These are phyloP conservation scores for Pelargonium nanum DNA, from an alignment of 345 rosid genomes.

Conservation along the genomic window DNA sequence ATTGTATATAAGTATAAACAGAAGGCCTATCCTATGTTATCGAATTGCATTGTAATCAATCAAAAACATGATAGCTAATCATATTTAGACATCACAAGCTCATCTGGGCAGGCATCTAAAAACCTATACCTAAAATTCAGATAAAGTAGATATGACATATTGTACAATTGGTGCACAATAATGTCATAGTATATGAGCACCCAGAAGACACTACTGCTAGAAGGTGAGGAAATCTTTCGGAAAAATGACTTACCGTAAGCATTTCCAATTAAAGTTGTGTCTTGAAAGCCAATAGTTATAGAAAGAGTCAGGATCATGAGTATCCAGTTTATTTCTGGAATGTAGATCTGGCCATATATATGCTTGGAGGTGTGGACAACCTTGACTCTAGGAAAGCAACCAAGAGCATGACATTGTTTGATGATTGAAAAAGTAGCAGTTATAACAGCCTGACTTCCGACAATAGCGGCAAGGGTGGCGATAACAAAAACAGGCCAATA, in stretches of 20 bases:
- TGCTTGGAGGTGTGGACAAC: slow-evolving; percentile 82
- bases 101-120: neutral
- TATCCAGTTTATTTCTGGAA: slow-evolving; percentile 96
- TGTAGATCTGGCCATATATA: slow-evolving; percentile 81
- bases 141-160: neutral
- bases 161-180: neutral
- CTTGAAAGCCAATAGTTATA: slow-evolving; percentile 61
- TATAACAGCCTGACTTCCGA: slow-evolving; percentile 83
- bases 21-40: neutral
- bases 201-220: neutral
- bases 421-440: slow-evolving; percentile 82
- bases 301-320: slow-evolving; percentile 86
- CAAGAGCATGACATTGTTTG: slow-evolving; percentile 91
- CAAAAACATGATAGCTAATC: neutral
- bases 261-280: slow-evolving; percentile 76
- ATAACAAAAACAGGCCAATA: slow-evolving; percentile 86
- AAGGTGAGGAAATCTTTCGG: neutral
- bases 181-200: neutral
- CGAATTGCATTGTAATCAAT: too few species aligned
- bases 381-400: slow-evolving; percentile 95
- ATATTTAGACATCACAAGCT: neutral
- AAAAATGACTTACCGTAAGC: slow-evolving; percentile 60
- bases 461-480: slow-evolving; percentile 88
- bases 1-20: neutral
- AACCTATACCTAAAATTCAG: neutral